Percentiles rank a stretch among this genome's conserved stretches.
Conservation (phyloP, 176 grass and related monocot species). For the Echinochloa phyllopogon region DNA sequence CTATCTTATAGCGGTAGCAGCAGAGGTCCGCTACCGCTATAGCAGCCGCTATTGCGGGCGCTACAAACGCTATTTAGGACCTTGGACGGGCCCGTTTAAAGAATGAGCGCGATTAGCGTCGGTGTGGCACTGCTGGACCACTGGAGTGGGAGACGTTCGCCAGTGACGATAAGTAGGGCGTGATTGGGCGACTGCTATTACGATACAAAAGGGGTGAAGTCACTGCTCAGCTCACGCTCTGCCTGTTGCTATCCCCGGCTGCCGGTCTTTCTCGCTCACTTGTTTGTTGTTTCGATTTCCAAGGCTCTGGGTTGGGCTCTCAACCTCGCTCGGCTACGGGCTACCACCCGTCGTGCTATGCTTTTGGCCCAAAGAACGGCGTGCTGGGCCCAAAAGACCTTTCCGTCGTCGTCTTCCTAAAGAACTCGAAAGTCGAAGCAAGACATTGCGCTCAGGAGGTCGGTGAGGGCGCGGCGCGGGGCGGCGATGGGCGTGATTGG, state of each 20-base stretch:
- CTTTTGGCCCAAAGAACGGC: background rate
- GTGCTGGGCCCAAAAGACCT: too few relatives aligned
- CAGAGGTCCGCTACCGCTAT: too few relatives aligned
- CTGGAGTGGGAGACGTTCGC: background rate
- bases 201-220: background rate
- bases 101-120: background rate
- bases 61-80: too few relatives aligned
- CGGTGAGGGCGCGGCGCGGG: too few relatives aligned
- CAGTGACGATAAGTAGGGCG: background rate
- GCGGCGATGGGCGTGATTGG: too few relatives aligned
- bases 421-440: too few relatives aligned
- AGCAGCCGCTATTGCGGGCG: too few relatives aligned
- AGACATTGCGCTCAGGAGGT: too few relatives aligned
- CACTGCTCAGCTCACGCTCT: conserved; percentile 8
- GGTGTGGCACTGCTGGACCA: background rate
- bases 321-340: background rate
- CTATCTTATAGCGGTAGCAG: too few relatives aligned
- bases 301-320: background rate
- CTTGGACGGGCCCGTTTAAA: background rate
- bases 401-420: too few relatives aligned
- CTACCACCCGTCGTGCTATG: background rate
- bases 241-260: background rate
- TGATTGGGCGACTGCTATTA: background rate
- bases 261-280: background rate
- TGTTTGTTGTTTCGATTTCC: background rate